These are phyloP conservation scores for Plantago coronopus DNA, from an alignment of 305 asterid species.

Conservation along the genomic window DNA sequence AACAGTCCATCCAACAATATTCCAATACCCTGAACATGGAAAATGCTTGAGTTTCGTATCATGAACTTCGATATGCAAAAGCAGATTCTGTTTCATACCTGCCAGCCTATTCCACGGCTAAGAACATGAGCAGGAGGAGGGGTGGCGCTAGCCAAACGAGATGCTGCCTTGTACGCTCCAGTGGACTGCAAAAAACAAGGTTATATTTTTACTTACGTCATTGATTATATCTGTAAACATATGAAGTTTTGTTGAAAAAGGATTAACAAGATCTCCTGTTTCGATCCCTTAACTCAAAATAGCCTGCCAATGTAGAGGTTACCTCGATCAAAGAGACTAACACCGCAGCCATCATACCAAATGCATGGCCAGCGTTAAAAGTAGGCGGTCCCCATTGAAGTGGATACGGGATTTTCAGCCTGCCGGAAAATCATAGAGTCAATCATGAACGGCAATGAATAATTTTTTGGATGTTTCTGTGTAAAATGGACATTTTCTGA, in stretches of 20 bases:
- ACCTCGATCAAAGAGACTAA: constrained; percentile 93
- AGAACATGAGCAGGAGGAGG: constrained; percentile 98
- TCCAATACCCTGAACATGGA: constrained; percentile 68
- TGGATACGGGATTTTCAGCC: constrained; percentile 92
- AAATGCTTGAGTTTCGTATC: constrained; percentile 3
- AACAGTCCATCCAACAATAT: constrained; percentile 75
- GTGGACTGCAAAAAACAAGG: constrained; percentile 63
- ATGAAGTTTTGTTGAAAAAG: too few species aligned
- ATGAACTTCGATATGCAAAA: neutral
- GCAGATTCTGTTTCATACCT: constrained; percentile 39
- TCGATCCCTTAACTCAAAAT: constrained; percentile 2
- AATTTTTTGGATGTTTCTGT: too few species aligned
- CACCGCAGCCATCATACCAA: constrained; percentile 96
- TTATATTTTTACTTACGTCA: too few species aligned
- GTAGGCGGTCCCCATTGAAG: constrained; percentile 99
- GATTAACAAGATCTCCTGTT: too few species aligned
- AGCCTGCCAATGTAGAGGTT: constrained; percentile 1
- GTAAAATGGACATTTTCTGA: neutral
- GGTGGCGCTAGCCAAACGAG: constrained; percentile 94
- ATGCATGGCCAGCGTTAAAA: constrained; percentile 91
- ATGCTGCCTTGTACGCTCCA: constrained; percentile 89
- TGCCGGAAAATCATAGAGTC: constrained; percentile 17
- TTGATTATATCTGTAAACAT: too few species aligned
- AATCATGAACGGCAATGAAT: constrained; percentile 4
- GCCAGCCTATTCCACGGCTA: constrained; percentile 99